These are phyloP conservation scores for Nitzschia sp. DNA, from an alignment of 108 stramenopile genomes.

Conservation along the genomic window DNA sequence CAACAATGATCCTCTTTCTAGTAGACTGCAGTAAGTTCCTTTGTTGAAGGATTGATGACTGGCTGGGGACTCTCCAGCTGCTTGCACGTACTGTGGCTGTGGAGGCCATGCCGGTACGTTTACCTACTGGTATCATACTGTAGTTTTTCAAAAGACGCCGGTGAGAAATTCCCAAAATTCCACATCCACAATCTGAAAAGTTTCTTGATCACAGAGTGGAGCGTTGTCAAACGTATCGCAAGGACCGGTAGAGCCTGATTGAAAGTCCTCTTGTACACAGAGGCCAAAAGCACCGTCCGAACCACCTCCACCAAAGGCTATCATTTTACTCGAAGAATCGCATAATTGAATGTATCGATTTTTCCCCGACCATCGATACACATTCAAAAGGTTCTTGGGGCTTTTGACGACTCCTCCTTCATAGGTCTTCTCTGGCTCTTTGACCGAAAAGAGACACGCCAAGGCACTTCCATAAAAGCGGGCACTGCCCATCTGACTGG, in stretches of 20 bases:
- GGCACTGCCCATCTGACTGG: slow-evolving; percentile 21
- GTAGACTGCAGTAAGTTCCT: no score
- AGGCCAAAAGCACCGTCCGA: slow-evolving; percentile 85
- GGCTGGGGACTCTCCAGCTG: no score
- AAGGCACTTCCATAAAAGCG: slow-evolving; percentile 71
- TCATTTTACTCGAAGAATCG: slow-evolving; percentile 50
- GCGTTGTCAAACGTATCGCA: slow-evolving; percentile 90
- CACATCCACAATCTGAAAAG: slow-evolving; percentile 69
- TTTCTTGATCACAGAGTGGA: slow-evolving; percentile 56
- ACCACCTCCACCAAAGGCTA: slow-evolving; percentile 90
- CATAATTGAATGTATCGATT: slow-evolving; percentile 88
- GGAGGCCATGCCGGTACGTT: no score
- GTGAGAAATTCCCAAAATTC: slow-evolving; percentile 72
- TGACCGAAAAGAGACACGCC: slow-evolving; percentile 51
- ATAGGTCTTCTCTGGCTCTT: neutral
- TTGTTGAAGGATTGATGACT: no score
- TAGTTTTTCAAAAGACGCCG: slow-evolving; percentile 40
- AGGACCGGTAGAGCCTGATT: slow-evolving; percentile 73
- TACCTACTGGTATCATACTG: no score
- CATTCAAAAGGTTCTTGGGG: slow-evolving; percentile 21
- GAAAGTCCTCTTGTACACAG: slow-evolving; percentile 86
- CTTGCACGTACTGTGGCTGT: no score
- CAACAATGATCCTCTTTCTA: no score
- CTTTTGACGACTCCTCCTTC: neutral
- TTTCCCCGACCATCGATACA: slow-evolving; percentile 82